Evolutionary conservation across 345 rosid genomes (phyloP).

Genomic region (Heritiera fomes): DNA sequence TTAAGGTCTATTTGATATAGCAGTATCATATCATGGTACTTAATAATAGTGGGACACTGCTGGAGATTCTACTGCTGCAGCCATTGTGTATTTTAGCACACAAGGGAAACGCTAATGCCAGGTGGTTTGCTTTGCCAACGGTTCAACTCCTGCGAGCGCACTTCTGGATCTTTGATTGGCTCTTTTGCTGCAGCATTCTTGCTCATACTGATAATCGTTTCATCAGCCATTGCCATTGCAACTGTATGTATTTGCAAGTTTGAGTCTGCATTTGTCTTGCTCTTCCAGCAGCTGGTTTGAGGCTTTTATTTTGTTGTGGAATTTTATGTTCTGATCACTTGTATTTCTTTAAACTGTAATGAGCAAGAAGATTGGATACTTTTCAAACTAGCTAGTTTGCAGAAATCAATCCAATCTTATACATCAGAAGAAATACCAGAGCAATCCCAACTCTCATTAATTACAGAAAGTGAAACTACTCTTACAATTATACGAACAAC

Average conservation of each 20-base stretch:
- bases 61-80: too few species aligned
- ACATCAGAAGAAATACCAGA: background rate
- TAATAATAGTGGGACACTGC: too few species aligned
- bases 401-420: background rate
- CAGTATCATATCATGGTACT: too few species aligned
- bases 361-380: background rate
- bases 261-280: background rate
- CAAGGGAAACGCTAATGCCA: too few species aligned
- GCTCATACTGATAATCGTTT: conserved; percentile 44
- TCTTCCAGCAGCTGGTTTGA: background rate
- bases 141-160: too few species aligned
- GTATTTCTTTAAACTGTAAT: too few species aligned
- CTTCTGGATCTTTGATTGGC: conserved; percentile 47
- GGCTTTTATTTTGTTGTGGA: background rate
- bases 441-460: background rate
- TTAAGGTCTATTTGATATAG: too few species aligned
- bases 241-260: background rate
- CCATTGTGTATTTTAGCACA: too few species aligned
- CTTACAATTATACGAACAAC: background rate
- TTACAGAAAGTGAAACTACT: background rate
- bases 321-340: background rate
- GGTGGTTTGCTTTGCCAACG: too few species aligned
- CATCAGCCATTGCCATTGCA: conserved; percentile 41
- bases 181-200: conserved; percentile 51
- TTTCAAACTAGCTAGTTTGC: background rate